A percentile compares a stretch with the other conserved stretches of the same genome.
Conservation (phyloP, 495 filamentous ascomycete species). For the Staphylotrichum longicolle region DNA sequence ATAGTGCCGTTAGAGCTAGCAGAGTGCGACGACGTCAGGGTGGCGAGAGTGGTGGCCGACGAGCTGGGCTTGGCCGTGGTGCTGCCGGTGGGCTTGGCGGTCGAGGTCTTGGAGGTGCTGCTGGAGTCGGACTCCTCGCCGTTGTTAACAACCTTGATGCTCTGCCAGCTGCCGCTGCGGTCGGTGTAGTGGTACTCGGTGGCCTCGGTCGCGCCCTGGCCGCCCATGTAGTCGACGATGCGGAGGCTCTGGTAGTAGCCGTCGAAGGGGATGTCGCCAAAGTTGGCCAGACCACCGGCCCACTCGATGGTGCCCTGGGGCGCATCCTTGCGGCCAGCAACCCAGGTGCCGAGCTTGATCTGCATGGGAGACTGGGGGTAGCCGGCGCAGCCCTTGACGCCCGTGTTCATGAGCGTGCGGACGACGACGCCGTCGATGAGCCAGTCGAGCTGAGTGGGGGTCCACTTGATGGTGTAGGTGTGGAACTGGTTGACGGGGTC, state of each 20-base stretch:
- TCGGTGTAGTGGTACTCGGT: conserved; percentile 72
- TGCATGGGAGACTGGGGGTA: conserved; percentile 93
- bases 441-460: conserved; percentile 71
- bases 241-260: conserved; percentile 81
- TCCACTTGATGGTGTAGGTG: conserved; percentile 91
- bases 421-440: conserved; percentile 70
- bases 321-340: conserved; percentile 68
- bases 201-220: conserved; percentile 56
- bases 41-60: conserved; percentile 25
- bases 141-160: conserved; percentile 70
- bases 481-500: conserved; percentile 66
- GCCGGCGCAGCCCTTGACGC: conserved; percentile 57
- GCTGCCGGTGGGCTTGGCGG: conserved; percentile 22
- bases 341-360: conserved; percentile 84
- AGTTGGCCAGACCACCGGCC: conserved; percentile 81
- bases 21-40: conserved; percentile 8
- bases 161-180: conserved; percentile 68
- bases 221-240: conserved; percentile 86
- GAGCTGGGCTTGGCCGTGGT: conserved; percentile 30
- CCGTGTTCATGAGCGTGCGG: conserved; percentile 63
- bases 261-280: conserved; percentile 70
- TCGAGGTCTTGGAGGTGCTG: conserved; percentile 29
- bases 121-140: conserved; percentile 51
- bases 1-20: conserved; percentile 11
- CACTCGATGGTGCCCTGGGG: conserved; percentile 77